Conservation (phyloP, 2,329 filamentous ascomycete genomes). For the Calycina herbarum region DNA sequence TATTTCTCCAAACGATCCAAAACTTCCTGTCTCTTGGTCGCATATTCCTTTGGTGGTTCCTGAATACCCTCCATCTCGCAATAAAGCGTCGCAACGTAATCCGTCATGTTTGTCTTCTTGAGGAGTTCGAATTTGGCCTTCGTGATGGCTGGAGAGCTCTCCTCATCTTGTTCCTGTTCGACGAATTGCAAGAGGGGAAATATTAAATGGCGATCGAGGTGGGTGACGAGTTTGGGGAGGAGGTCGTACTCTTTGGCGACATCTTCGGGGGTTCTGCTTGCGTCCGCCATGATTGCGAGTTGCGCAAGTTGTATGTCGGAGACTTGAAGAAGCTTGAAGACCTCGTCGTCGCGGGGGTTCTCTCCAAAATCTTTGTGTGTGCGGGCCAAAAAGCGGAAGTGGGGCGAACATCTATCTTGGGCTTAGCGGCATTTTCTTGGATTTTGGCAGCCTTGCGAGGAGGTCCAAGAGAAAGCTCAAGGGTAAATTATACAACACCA, state of each 20-base stretch:
- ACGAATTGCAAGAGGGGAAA: slow-evolving; percentile 95
- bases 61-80: slow-evolving; percentile 82
- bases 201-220: slow-evolving; percentile 93
- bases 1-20: slow-evolving; percentile 78
- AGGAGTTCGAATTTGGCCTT: slow-evolving; percentile 90
- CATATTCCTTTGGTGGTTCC: slow-evolving; percentile 79
- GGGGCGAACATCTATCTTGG: slow-evolving; percentile 15
- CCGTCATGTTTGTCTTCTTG: slow-evolving; percentile 98
- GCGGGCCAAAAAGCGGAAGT: slow-evolving; percentile 19
- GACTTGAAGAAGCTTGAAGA: slow-evolving; percentile 13
- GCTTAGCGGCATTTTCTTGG: slow-evolving; percentile 13
- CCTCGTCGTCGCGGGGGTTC: slow-evolving; percentile 15
- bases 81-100: slow-evolving; percentile 92
- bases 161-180: slow-evolving; percentile 72
- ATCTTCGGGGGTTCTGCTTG: slow-evolving; percentile 48
- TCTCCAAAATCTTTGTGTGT: slow-evolving; percentile 24
- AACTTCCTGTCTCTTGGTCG: slow-evolving; percentile 86
- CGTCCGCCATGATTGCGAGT: slow-evolving; percentile 51
- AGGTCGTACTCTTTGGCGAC: slow-evolving; percentile 54
- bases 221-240: slow-evolving; percentile 82
- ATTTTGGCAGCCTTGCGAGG: slow-evolving; percentile 16
- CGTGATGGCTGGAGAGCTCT: slow-evolving; percentile 71
- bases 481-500: neutral
- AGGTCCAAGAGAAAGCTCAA: neutral
- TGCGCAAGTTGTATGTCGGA: slow-evolving; percentile 18